A percentile compares a stretch with the other conserved stretches of the same genome.
phyloP scores from a whole-genome alignment of 305 asterid species.

The Lippia alba region DNA sequence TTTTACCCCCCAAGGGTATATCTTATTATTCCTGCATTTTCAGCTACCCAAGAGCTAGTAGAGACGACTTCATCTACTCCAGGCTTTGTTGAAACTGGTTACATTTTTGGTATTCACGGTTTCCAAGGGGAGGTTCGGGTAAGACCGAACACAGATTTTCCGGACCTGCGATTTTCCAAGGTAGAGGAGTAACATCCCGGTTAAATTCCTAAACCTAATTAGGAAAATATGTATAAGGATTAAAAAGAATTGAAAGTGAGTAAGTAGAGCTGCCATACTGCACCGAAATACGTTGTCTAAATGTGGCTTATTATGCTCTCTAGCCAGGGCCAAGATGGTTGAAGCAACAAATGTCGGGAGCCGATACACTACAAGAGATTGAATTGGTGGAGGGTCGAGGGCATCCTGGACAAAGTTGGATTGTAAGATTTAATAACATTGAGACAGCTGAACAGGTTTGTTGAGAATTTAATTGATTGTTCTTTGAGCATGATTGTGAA shows the following conservation, averaged over 20 bases:
- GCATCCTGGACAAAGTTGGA: constrained; percentile 86
- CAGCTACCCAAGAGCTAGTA: constrained; percentile 63
- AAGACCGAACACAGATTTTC: constrained; percentile 79
- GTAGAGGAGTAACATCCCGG: constrained; percentile 41
- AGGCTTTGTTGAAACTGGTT: constrained; percentile 79
- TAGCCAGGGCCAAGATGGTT: constrained; percentile 98
- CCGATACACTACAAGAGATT: constrained; percentile 71
- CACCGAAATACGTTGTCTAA: constrained; percentile 30
- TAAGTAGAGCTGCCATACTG: too few relatives aligned
- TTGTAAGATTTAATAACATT: constrained; percentile 65
- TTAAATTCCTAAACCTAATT: constrained; percentile 8
- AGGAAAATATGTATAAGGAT: background rate
- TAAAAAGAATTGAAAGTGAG: background rate
- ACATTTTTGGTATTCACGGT: constrained; percentile 85
- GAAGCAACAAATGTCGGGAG: constrained; percentile 77
- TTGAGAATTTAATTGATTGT: constrained; percentile 15
- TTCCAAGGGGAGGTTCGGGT: constrained; percentile 91
- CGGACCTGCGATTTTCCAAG: constrained; percentile 90
- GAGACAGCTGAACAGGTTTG: constrained; percentile 79
- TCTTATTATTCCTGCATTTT: constrained; percentile 28
- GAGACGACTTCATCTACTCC: constrained; percentile 52
- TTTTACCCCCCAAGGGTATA: constrained; percentile 16
- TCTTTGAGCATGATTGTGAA: constrained; percentile 24
- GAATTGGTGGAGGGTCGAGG: constrained; percentile 92
- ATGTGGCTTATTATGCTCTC: constrained; percentile 32